phyloP scores from a whole-genome alignment of 192 early-diverging fungal genomes.

The Phlyctochytrium bullatum region DNA sequence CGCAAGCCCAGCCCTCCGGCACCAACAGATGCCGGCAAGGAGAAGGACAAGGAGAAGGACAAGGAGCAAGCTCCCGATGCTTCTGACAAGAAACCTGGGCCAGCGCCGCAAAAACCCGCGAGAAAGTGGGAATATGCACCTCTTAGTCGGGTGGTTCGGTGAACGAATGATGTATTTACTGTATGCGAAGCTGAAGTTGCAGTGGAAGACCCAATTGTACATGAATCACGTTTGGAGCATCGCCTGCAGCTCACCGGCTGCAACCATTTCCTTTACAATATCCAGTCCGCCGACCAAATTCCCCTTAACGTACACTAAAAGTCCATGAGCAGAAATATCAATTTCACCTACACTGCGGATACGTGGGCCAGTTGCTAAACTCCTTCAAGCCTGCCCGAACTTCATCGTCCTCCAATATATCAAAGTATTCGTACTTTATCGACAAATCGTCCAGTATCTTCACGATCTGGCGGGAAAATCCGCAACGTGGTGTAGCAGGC shows the following conservation, averaged over 20 bases:
- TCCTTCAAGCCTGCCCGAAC: slow-evolving; percentile 56
- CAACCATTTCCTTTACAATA: slow-evolving; percentile 89
- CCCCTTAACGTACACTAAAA: slow-evolving; percentile 74
- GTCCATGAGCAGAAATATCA: neutral
- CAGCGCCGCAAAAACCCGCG: too few relatives aligned
- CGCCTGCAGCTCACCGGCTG: slow-evolving; percentile 34
- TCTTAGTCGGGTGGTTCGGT: too few relatives aligned
- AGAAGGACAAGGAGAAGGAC: too few relatives aligned
- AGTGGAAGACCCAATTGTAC: too few relatives aligned
- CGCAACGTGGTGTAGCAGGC: slow-evolving; percentile 82
- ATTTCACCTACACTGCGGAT: slow-evolving; percentile 38
- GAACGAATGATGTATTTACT: too few relatives aligned
- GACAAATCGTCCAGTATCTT: slow-evolving; percentile 37
- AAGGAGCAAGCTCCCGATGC: too few relatives aligned
- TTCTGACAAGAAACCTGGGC: too few relatives aligned
- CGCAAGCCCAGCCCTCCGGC: too few relatives aligned
- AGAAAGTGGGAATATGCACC: too few relatives aligned
- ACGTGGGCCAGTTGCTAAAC: slow-evolving; percentile 55
- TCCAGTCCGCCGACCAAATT: slow-evolving; percentile 93
- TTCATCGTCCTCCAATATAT: slow-evolving; percentile 58
- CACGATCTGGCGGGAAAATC: slow-evolving; percentile 71
- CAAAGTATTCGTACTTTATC: slow-evolving; percentile 44
- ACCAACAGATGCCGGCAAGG: too few relatives aligned
- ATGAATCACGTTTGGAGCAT: too few relatives aligned
- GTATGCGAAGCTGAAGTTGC: too few relatives aligned